Evolutionary conservation across 768 basidiomycete genomes (phyloP).

Genomic region (Mycena haematopus): DNA sequence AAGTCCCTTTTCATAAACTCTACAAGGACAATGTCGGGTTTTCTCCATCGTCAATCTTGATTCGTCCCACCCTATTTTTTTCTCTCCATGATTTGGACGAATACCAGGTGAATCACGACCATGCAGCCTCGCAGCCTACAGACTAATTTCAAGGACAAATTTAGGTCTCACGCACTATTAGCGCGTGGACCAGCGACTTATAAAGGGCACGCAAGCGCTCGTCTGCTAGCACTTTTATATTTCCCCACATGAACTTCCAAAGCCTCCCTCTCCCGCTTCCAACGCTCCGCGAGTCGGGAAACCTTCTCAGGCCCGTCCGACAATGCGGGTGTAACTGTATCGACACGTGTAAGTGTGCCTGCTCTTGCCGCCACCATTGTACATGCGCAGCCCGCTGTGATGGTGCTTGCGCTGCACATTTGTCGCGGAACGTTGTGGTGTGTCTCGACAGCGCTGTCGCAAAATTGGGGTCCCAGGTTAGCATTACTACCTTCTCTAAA

Average conservation of each 20-base stretch:
- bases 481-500: neutral
- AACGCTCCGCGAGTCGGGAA: neutral
- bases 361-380: constrained; percentile 26
- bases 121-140: neutral
- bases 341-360: constrained; percentile 19
- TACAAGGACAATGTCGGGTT: too few species aligned
- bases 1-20: neutral
- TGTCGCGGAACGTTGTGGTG: constrained; percentile 22
- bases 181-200: neutral
- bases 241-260: constrained; percentile 26
- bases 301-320: constrained; percentile 11
- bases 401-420: constrained; percentile 12
- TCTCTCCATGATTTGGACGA: too few species aligned
- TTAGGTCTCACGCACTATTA: neutral
- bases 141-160: neutral
- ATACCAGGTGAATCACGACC: neutral
- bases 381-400: constrained; percentile 16
- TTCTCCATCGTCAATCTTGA: too few species aligned
- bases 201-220: neutral
- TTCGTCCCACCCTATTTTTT: too few species aligned
- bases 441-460: constrained; percentile 13
- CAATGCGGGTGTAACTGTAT: constrained; percentile 24
- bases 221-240: neutral
- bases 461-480: constrained; percentile 11
- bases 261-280: constrained; percentile 22